Base-by-base conservation (phyloP, 495 filamentous ascomycete species). In the Xylaria palmicola region DNA sequence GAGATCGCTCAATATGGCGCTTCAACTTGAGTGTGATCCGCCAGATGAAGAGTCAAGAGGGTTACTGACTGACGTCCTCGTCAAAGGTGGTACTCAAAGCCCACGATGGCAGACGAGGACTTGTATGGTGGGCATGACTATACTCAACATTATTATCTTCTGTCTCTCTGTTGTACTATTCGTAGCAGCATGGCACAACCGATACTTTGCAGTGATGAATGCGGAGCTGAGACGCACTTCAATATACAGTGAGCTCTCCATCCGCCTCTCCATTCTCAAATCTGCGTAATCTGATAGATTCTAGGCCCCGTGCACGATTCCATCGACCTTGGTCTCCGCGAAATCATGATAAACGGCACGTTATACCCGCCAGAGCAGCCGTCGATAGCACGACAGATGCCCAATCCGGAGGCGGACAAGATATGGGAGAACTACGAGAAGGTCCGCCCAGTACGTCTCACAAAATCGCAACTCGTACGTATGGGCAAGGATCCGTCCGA, bases 401-500 rank as follows among this genome's bases (percentile, higher is more conserved):
- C 70, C 10, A 72, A 71, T 34, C 13, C 65, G 0, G 63, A 50
- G 4, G 68, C 71, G 3, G 75, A 77, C 48, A 66, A 62, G 19
- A 30, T 65, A 1, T 75, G 71, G 72, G 39, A 64, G 8, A 63
- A 74, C 17, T 71, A 65, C 58, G 74, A 75, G 56, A 49, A 66
- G 30, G 67, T 63, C 20, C 61, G 66, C 5, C 65, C 66, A n/a
- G 62, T 74, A 53, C 53, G 65, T 24, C 51, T 76, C 7, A 67
- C 69, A 3, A 54, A 62, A 13, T 67, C 69, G 26, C 63, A 77
- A 32, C 41, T 75, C 10, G 10, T 62, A 37, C 59, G 58, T 34
- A 67, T 76, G 52, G 74, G 73, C 26, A 78, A 77, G 45, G 74
- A 76, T 59, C 73, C 73, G 2, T 68, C 67, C 15, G 70, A 66